These are phyloP conservation scores for Nematodospora valgi DNA, from an alignment of 805 yeast species.

Conservation along the genomic window DNA sequence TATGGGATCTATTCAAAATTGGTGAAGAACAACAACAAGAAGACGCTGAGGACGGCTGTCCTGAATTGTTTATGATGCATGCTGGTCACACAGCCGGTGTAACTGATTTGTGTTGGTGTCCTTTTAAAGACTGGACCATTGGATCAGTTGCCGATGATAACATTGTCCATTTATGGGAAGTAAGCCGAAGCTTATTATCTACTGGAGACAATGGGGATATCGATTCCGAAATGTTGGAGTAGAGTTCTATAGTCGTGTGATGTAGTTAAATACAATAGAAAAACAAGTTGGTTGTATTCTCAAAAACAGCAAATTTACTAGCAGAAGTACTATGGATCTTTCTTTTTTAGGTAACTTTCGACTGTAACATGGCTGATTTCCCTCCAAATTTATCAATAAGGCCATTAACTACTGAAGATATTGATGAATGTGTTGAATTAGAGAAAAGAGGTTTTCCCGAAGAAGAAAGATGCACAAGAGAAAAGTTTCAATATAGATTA, in stretches of 20 bases:
- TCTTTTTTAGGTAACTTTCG: too few relatives aligned
- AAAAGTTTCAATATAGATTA: conserved; percentile 64
- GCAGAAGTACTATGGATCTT: too few relatives aligned
- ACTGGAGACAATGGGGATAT: conserved; percentile 14
- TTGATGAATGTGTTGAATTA: conserved; percentile 54
- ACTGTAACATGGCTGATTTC: conserved; percentile 40
- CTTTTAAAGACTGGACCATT: conserved; percentile 70
- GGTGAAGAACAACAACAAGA: conserved; percentile 86
- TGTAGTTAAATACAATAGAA: neutral
- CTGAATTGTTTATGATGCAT: conserved; percentile 87
- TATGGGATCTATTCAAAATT: conserved; percentile 77
- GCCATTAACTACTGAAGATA: conserved; percentile 76
- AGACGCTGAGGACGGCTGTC: conserved; percentile 88
- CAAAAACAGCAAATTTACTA: neutral
- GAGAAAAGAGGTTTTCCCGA: conserved; percentile 71
- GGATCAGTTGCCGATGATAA: conserved; percentile 64
- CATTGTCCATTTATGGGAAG: conserved; percentile 59
- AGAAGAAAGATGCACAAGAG: conserved; percentile 64
- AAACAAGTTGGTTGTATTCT: neutral
- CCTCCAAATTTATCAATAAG: conserved; percentile 55
- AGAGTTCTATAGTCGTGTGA: neutral
- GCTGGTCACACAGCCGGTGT: conserved; percentile 85
- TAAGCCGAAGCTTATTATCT: conserved; percentile 28
- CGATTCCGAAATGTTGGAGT: conserved; percentile 22
- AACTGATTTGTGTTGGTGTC: conserved; percentile 69